phyloP scores from a whole-genome alignment of 2,329 filamentous ascomycete species.

The Sporothrix humicola region DNA sequence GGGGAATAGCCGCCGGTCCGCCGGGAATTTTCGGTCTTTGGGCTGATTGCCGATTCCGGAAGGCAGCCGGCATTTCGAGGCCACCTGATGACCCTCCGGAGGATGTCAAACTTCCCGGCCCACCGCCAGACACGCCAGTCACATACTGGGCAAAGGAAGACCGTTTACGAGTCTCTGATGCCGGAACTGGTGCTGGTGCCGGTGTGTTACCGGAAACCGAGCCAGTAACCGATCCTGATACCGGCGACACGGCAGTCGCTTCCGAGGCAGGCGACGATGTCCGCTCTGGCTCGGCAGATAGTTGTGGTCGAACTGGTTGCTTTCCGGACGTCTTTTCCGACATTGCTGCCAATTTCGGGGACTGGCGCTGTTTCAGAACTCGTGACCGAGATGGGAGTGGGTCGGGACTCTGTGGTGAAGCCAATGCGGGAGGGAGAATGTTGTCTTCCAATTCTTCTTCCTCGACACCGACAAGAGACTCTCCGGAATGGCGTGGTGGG shows the following conservation, averaged over 20 bases:
- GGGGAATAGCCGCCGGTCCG: background rate
- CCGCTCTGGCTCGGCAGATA: conserved; percentile 30
- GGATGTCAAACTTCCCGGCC: conserved; percentile 28
- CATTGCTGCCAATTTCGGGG: conserved; percentile 30
- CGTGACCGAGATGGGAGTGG: background rate
- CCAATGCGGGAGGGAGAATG: background rate
- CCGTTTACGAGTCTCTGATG: background rate
- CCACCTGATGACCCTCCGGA: conserved; percentile 20
- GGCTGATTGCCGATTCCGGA: background rate
- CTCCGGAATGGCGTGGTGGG: conserved; percentile 14
- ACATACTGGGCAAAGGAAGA: conserved; percentile 5
- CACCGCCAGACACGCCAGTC: background rate
- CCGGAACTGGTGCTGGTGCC: background rate
- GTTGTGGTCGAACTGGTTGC: conserved; percentile 45
- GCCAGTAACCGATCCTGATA: conserved; percentile 14
- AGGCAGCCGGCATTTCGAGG: conserved; percentile 30
- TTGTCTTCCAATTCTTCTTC: conserved; percentile 28
- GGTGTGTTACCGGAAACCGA: background rate
- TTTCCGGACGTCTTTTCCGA: conserved; percentile 59
- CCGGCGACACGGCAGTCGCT: conserved; percentile 16
- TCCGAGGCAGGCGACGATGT: conserved; percentile 27
- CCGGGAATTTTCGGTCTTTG: background rate
- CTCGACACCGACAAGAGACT: conserved; percentile 20
- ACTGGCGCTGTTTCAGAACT: background rate
- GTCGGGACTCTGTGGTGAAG: background rate